Percentiles rank a stretch among this genome's conserved stretches.
Conservation (phyloP, 306 rosid genomes). For the Spatholobus suberectus region DNA sequence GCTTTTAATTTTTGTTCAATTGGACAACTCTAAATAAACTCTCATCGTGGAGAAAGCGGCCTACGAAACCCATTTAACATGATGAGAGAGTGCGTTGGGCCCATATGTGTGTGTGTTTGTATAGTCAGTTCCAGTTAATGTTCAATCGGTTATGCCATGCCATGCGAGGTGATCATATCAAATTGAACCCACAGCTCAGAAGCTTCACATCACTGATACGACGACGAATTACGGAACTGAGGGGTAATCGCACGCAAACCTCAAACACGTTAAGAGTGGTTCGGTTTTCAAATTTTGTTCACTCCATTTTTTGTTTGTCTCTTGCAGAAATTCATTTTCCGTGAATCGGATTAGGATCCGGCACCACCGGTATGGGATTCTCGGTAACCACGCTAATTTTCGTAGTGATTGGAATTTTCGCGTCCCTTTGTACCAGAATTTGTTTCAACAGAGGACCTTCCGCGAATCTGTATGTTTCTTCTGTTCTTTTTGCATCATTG, state of each 20-base stretch:
- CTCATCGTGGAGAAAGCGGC: not conserved
- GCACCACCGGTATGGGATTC: conserved; percentile 64
- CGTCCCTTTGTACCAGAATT: conserved; percentile 60
- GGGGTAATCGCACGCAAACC: not conserved
- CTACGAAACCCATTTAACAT: not conserved
- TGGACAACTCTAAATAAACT: no score
- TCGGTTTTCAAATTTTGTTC: not conserved
- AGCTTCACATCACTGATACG: conserved; percentile 16
- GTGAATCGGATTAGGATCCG: conserved; percentile 43
- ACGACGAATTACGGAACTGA: not conserved
- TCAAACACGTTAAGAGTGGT: not conserved
- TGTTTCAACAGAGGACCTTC: conserved; percentile 79
- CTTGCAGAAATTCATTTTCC: conserved; percentile 40
- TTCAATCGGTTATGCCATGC: not conserved
- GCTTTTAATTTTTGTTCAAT: no score
- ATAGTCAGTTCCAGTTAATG: not conserved
- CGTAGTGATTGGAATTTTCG: conserved; percentile 62
- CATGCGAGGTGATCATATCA: not conserved
- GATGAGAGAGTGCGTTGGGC: not conserved
- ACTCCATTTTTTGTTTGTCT: not conserved
- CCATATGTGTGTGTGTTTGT: not conserved
- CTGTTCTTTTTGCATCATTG: not conserved
- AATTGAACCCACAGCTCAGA: not conserved
- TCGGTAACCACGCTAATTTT: conserved; percentile 68
- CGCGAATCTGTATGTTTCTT: conserved; percentile 63